Percentiles rank a stretch among this genome's conserved stretches.
These are phyloP conservation scores for Spencermartinsiella europaea DNA, from an alignment of 805 yeast genomes.

Conservation along the genomic window DNA sequence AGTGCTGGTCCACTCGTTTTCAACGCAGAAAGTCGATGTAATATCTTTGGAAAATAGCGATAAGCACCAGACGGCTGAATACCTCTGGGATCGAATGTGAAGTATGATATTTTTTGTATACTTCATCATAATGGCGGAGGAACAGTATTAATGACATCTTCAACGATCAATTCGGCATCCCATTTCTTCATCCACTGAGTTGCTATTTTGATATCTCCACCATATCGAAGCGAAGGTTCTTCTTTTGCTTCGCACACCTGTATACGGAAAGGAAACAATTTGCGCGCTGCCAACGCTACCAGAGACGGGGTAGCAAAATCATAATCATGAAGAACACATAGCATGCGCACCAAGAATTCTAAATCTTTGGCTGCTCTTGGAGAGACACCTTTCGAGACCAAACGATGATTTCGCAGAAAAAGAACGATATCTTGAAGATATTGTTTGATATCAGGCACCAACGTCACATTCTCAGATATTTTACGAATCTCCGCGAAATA, in stretches of 20 bases:
- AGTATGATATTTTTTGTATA: background rate
- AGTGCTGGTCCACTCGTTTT: conserved; percentile 21
- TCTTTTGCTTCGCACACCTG: conserved; percentile 36
- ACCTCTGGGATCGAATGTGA: conserved; percentile 57
- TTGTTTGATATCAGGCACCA: conserved; percentile 47
- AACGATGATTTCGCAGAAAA: conserved; percentile 49
- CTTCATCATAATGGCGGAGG: conserved; percentile 41
- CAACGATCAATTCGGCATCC: conserved; percentile 46
- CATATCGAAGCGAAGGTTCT: conserved; percentile 52
- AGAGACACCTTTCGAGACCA: conserved; percentile 47
- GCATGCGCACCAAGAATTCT: conserved; percentile 34
- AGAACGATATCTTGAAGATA: conserved; percentile 55
- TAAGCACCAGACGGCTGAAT: conserved; percentile 64
- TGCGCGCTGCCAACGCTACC: conserved; percentile 46
- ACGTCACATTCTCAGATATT: conserved; percentile 24
- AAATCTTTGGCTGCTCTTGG: conserved; percentile 43
- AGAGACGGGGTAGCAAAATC: conserved; percentile 49
- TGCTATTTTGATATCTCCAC: conserved; percentile 45
- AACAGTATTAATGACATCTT: conserved; percentile 46
- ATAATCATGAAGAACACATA: conserved; percentile 39
- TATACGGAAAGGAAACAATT: conserved; percentile 45
- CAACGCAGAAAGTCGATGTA: conserved; percentile 19
- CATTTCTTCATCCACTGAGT: conserved; percentile 40
- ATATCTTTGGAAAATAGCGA: conserved; percentile 39
- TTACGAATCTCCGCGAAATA: background rate